Conservation (phyloP, 2,329 filamentous ascomycete species). For the Teratosphaeria pseudoeucalypti region DNA sequence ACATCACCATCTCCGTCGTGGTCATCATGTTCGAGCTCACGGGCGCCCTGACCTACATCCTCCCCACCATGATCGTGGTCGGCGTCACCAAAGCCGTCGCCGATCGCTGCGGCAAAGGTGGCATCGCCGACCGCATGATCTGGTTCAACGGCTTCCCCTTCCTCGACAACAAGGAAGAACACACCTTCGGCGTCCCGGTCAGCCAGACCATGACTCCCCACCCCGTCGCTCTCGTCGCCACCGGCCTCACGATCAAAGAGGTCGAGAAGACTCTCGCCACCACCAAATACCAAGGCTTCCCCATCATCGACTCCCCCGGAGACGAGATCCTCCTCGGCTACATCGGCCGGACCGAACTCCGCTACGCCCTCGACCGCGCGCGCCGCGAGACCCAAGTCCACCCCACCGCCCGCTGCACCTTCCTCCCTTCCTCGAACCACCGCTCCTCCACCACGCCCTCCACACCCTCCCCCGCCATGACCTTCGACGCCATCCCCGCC, state of each 20-base stretch:
- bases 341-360: conserved; percentile 82
- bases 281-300: conserved; percentile 84
- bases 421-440: conserved; percentile 39
- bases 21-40: conserved; percentile 99
- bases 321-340: conserved; percentile 75
- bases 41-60: conserved; percentile 79
- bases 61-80: conserved; percentile 98
- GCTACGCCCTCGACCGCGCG: conserved; percentile 76
- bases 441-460: conserved; percentile 23
- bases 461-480: conserved; percentile 29
- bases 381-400: conserved; percentile 58
- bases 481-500: conserved; percentile 49
- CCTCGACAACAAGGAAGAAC: conserved; percentile 93
- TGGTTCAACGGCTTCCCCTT: conserved; percentile 98
- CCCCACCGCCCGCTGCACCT: conserved; percentile 61
- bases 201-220: conserved; percentile 70
- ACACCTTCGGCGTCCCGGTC: conserved; percentile 90
- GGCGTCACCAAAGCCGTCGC: conserved; percentile 91
- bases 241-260: conserved; percentile 63
- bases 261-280: conserved; percentile 66
- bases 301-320: conserved; percentile 66
- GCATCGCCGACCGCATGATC: conserved; percentile 96
- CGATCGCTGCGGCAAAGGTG: conserved; percentile 85
- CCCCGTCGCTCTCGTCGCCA: conserved; percentile 61
- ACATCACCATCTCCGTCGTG: conserved; percentile 90